phyloP scores from a whole-genome alignment of 2,329 filamentous ascomycete genomes.

The Leptographium flavum region DNA sequence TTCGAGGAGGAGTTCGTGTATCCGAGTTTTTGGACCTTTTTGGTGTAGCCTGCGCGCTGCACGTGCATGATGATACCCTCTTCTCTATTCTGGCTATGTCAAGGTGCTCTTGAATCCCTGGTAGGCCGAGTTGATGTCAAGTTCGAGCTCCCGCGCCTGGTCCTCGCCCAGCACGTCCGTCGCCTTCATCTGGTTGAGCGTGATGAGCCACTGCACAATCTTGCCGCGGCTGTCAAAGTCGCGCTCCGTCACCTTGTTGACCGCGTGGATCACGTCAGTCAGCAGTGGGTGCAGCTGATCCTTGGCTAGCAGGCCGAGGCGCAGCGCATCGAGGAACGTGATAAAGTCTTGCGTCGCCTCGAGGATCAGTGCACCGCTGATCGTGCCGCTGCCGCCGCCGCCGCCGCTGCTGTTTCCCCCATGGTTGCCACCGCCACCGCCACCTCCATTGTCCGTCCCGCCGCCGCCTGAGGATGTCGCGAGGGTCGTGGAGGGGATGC shows the following conservation, averaged over 20 bases:
- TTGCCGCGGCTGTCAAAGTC: slow-evolving; percentile 94
- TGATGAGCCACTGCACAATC: slow-evolving; percentile 97
- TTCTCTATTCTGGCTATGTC: slow-evolving; percentile 22
- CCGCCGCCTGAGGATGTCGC: slow-evolving; percentile 25
- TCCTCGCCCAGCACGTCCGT: slow-evolving; percentile 80
- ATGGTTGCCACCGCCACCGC: slow-evolving; percentile 36
- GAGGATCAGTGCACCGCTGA: slow-evolving; percentile 56
- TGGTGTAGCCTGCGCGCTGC: slow-evolving; percentile 43
- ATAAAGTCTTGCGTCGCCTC: slow-evolving; percentile 97
- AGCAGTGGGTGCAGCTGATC: slow-evolving; percentile 92
- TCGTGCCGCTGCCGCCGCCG: slow-evolving; percentile 25
- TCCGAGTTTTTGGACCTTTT: slow-evolving; percentile 95
- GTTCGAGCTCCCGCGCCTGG: slow-evolving; percentile 74
- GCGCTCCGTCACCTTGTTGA: slow-evolving; percentile 89
- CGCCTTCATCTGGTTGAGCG: slow-evolving; percentile 93
- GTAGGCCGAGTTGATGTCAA: slow-evolving; percentile 91
- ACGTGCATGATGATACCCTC: neutral
- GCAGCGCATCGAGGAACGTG: slow-evolving; percentile 89
- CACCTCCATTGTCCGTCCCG: slow-evolving; percentile 27
- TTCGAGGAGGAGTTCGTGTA: slow-evolving; percentile 99
- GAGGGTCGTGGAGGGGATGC: slow-evolving; percentile 74
- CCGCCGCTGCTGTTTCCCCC: slow-evolving; percentile 34
- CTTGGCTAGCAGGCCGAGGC: slow-evolving; percentile 83
- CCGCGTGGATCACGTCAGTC: slow-evolving; percentile 90
- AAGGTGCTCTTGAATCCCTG: slow-evolving; percentile 80